phyloP scores from a whole-genome alignment of 73 alveolate genomes.

The Stentor roeselii region DNA sequence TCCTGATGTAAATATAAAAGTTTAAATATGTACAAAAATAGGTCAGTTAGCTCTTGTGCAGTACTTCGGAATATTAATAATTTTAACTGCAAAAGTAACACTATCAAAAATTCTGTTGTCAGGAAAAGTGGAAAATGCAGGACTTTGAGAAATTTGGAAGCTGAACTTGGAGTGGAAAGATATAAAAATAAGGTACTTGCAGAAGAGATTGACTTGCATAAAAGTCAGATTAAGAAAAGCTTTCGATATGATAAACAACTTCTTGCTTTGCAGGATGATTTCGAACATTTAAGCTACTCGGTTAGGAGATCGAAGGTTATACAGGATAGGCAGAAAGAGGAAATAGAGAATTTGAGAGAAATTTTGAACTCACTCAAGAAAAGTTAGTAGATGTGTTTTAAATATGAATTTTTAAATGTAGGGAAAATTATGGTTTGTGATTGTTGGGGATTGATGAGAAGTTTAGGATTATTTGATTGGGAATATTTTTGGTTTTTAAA shows the following conservation, averaged over 20 bases:
- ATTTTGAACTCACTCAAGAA: neutral
- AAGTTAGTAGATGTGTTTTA: neutral
- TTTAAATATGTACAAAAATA: too few relatives aligned
- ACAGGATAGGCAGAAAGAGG: neutral
- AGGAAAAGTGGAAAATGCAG: neutral
- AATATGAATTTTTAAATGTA: too few relatives aligned
- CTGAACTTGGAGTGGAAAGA: neutral
- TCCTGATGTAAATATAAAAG: neutral
- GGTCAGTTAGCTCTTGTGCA: neutral
- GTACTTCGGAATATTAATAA: too few relatives aligned
- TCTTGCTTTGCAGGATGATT: neutral
- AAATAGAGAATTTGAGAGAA: neutral
- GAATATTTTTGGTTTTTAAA: too few relatives aligned
- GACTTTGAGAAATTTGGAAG: neutral
- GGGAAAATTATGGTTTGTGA: too few relatives aligned
- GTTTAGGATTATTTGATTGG: too few relatives aligned
- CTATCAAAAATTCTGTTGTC: neutral
- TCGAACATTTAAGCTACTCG: neutral
- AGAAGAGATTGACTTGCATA: neutral
- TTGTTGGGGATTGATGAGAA: too few relatives aligned
- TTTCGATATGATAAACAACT: neutral
- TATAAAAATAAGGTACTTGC: neutral
- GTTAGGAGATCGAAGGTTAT: neutral
- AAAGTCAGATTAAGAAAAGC: too few relatives aligned
- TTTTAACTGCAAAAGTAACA: neutral